Evolutionary conservation across 805 yeast species (phyloP).

Genomic region (Candida broadrunensis): DNA sequence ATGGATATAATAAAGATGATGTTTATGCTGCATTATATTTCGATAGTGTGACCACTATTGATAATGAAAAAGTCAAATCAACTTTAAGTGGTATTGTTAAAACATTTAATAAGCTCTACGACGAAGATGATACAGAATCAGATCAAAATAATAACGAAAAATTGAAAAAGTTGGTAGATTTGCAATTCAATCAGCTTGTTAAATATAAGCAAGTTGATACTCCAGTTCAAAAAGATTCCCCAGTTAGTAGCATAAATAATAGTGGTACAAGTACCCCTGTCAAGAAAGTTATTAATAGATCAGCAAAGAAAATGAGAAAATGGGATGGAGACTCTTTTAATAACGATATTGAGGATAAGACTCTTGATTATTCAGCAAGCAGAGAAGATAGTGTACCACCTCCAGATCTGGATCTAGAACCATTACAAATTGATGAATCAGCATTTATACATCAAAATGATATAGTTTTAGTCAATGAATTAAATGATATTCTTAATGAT

Average conservation of each 20-base stretch:
- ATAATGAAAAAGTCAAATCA: constrained; percentile 32
- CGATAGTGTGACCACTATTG: constrained; percentile 37
- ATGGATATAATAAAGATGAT: constrained; percentile 23
- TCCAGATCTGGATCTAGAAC: constrained; percentile 5
- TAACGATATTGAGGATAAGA: constrained; percentile 19
- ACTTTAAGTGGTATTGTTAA: constrained; percentile 31
- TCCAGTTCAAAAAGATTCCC: background rate
- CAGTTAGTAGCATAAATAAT: constrained; percentile 1
- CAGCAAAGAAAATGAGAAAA: constrained; percentile 38
- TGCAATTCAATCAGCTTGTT: constrained; percentile 37
- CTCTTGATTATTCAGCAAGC: constrained; percentile 32
- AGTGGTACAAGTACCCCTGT: constrained; percentile 10
- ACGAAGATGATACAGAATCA: constrained; percentile 10
- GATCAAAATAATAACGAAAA: constrained; percentile 12
- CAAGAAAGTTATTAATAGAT: constrained; percentile 1
- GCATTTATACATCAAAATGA: constrained; percentile 37
- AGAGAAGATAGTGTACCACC: constrained; percentile 8
- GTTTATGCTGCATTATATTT: constrained; percentile 35
- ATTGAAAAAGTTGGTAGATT: constrained; percentile 32
- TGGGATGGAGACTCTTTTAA: constrained; percentile 41
- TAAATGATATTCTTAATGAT: constrained; percentile 35
- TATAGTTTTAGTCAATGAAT: constrained; percentile 38
- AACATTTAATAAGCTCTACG: constrained; percentile 23
- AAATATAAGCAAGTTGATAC: constrained; percentile 19
- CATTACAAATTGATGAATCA: constrained; percentile 21